Base-by-base conservation (phyloP, 164 flowering plant species). In the Liquidambar formosana region DNA sequence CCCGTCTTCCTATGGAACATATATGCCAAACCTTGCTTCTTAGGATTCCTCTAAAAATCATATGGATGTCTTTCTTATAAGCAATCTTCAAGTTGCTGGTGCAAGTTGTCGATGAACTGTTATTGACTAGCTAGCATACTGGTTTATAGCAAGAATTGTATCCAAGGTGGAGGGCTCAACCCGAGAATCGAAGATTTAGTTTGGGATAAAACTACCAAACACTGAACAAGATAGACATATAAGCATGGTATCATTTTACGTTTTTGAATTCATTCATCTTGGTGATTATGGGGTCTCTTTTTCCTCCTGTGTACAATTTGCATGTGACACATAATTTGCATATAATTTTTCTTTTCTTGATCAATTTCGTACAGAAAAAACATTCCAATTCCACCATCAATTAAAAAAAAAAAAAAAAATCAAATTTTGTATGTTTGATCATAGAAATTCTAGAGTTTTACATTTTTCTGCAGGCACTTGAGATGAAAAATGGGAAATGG, bases 401-500 rank as follows among this genome's bases (percentile, higher is more conserved):
- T n/a, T n/a, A n/a, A n/a, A n/a, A n/a, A n/a, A n/a, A n/a, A n/a
- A n/a, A n/a, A n/a, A n/a, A n/a, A n/a, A n/a, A n/a, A n/a, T n/a
- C n/a, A n/a, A n/a, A n/a, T n/a, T n/a, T n/a, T n/a, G n/a, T n/a
- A n/a, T n/a, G n/a, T n/a, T n/a, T n/a, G n/a, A n/a, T n/a, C n/a
- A n/a, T n/a, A n/a, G n/a, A n/a, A n/a, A n/a, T n/a, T n/a, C n/a
- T n/a, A n/a, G n/a, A 25, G 12, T 15, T 10, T 57, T 57, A 27
- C 21, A 11, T 8, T 8, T 23, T 66, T 13, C 25, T 72, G 21
- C 58, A 83, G 83, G 80, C 69, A 63, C 1, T 51, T 8, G 70
- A 64, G n/a, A 38, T 19, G 22, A 68, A 53, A 54, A 71, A 54
- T 2, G 47, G 46, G 53, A 82, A 80, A 64, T 83, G 91, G 89